phyloP scores from a whole-genome alignment of 345 rosid species.

The Camelina hispida region DNA sequence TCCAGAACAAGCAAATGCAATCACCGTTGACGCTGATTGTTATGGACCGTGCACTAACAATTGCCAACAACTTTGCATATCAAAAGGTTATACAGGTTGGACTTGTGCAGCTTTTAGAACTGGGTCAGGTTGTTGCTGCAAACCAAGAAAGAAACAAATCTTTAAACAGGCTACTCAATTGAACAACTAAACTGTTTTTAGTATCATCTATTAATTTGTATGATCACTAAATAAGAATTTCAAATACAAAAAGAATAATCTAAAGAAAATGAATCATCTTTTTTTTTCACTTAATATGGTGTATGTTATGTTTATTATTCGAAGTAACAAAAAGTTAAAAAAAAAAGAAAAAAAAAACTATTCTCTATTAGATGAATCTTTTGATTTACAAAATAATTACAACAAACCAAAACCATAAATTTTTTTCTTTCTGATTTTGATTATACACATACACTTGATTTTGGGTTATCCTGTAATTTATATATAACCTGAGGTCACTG shows the following conservation, averaged over 20 bases:
- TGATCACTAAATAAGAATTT: neutral
- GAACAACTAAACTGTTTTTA: neutral
- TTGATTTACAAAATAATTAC: too few species aligned
- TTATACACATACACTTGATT: neutral
- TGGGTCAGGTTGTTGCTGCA: conserved; percentile 9
- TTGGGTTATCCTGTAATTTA: neutral
- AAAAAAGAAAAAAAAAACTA: too few species aligned
- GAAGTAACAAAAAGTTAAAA: neutral
- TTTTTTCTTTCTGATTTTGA: neutral
- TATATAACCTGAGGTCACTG: neutral
- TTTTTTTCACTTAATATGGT: too few species aligned
- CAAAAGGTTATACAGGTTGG: neutral
- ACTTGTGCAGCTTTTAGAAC: neutral
- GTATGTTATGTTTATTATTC: neutral
- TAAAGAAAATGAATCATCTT: too few species aligned
- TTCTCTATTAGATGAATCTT: too few species aligned
- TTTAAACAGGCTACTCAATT: neutral
- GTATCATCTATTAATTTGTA: neutral
- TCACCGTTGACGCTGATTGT: neutral
- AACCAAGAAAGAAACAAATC: neutral
- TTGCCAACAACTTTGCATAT: neutral
- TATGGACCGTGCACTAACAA: neutral
- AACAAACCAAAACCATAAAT: neutral
- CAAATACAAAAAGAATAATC: neutral
- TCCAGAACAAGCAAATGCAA: neutral